Evolutionary conservation across 2,329 filamentous ascomycete species (phyloP).

Genomic region (Ceratocystis eucalypticola): DNA sequence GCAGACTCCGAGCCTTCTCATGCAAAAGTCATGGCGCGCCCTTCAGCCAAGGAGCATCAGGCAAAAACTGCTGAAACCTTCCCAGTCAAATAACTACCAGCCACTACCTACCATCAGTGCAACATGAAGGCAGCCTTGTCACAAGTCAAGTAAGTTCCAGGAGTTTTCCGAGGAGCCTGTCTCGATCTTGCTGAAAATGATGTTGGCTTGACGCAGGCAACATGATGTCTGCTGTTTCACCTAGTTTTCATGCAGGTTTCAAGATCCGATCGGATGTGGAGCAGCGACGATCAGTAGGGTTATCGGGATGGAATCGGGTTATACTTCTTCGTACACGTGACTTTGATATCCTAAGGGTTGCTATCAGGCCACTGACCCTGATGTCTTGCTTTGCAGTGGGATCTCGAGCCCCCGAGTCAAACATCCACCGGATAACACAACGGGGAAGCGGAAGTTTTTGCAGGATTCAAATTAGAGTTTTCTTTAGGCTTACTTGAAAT

Average conservation of each 20-base stretch:
- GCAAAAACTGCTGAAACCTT: neutral
- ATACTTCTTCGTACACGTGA: neutral
- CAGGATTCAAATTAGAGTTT: neutral
- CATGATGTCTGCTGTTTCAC: neutral
- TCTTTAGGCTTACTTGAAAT: neutral
- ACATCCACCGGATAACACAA: neutral
- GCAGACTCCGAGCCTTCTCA: too few species aligned
- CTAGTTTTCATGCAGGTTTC: neutral
- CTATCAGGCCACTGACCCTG: too few species aligned
- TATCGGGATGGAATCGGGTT: neutral
- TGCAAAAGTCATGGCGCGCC: neutral
- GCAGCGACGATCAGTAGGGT: neutral
- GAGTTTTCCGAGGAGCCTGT: neutral
- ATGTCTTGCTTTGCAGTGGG: neutral
- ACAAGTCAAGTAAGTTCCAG: neutral
- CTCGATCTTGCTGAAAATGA: neutral
- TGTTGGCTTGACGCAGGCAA: neutral
- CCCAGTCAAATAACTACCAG: neutral
- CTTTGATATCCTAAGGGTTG: neutral
- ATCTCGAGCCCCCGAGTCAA: neutral
- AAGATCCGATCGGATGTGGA: neutral
- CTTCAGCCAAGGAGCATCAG: neutral
- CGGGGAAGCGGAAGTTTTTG: slow-evolving; percentile 1
- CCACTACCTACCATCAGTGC: neutral
- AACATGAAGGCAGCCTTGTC: neutral